Conservation (phyloP, 192 early-diverging fungal genomes). For the Chytriomyces sp. region DNA sequence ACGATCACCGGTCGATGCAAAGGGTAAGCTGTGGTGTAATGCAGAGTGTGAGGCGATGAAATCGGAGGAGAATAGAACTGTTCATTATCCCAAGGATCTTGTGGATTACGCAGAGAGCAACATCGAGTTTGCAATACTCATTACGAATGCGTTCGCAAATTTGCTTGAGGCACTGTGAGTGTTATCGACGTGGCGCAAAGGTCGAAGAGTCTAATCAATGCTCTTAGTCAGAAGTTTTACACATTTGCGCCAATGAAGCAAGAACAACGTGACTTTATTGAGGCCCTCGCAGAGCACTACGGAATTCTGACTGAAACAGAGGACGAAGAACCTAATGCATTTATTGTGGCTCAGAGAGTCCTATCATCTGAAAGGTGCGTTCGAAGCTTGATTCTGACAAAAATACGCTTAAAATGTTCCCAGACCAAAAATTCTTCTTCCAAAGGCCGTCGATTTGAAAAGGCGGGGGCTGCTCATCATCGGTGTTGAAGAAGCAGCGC, state of each 20-base stretch:
- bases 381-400: neutral
- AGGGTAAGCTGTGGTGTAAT: conserved; percentile 13
- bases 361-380: neutral
- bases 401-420: neutral
- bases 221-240: conserved; percentile 11
- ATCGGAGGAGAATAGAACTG: conserved; percentile 6
- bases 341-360: neutral
- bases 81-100: neutral
- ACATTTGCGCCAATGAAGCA: conserved; percentile 7
- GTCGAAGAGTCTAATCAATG: neutral
- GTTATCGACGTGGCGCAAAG: too few relatives aligned
- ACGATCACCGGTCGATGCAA: neutral
- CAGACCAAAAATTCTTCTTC: neutral
- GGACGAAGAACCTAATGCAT: neutral
- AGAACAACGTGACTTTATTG: neutral
- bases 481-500: neutral
- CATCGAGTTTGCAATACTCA: conserved; percentile 4
- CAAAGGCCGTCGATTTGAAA: conserved; percentile 6
- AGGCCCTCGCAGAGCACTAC: neutral
- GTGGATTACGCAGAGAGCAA: conserved; percentile 2
- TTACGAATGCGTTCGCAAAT: neutral
- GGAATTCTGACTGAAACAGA: conserved; percentile 1
- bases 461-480: conserved; percentile 2
- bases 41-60: neutral
- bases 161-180: neutral